phyloP scores from a whole-genome alignment of 2,329 filamentous ascomycete species.

The Sporothrix globosa region DNA sequence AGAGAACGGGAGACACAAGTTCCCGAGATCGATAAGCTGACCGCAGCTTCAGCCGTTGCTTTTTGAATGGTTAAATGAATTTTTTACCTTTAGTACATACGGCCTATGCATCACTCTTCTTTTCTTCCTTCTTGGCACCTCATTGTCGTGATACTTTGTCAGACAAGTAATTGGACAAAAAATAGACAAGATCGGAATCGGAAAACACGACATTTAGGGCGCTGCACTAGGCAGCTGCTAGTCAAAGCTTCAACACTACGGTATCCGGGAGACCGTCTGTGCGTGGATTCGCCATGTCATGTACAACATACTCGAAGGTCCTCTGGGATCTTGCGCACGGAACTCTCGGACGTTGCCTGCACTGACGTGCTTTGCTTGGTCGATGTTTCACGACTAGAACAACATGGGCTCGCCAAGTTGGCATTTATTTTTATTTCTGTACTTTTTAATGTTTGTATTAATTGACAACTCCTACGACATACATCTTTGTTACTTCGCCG shows the following conservation, averaged over 20 bases:
- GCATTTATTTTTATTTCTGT: no score
- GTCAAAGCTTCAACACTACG: no score
- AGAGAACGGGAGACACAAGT: conserved; percentile 1
- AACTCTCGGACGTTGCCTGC: background rate
- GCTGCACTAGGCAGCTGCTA: background rate
- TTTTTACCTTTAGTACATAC: background rate
- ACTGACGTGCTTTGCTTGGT: conserved; percentile 9
- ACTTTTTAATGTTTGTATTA: background rate
- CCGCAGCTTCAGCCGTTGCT: conserved; percentile 13
- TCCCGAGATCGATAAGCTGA: conserved; percentile 17
- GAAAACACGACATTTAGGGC: conserved; percentile 1
- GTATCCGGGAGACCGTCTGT: background rate
- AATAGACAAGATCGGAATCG: background rate
- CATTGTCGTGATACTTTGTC: conserved; percentile 3
- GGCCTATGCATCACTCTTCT: background rate
- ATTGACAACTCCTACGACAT: background rate
- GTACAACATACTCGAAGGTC: background rate
- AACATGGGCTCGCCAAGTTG: background rate
- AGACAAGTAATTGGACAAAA: background rate
- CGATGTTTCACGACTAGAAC: background rate
- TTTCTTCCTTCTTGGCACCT: background rate
- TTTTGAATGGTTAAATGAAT: background rate
- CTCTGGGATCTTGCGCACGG: conserved; percentile 10
- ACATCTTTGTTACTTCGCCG: conserved; percentile 16
- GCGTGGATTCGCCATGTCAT: conserved; percentile 7